Evolutionary conservation across 148 eudicot genomes (phyloP).

Genomic region (Dianthus caryophyllus): DNA sequence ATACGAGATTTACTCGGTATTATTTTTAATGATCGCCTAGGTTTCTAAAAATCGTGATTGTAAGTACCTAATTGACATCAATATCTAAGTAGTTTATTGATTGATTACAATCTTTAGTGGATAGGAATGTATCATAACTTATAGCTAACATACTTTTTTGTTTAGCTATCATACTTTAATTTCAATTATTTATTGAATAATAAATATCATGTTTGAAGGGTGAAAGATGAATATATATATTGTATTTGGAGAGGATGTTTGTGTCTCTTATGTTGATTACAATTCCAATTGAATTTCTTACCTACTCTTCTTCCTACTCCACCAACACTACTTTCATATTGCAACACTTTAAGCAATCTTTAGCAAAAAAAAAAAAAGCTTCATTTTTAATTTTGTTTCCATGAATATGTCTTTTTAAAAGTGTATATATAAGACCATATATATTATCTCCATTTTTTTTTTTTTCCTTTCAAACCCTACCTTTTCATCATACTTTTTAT

Average conservation of each 20-base stretch:
- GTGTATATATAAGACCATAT: no score
- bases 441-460: conserved; percentile 12
- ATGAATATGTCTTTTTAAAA: conserved; percentile 15
- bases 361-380: background rate
- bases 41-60: no score
- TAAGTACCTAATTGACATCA: no score
- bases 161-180: background rate
- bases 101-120: conserved; percentile 1
- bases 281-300: conserved; percentile 15
- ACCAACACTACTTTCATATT: conserved; percentile 12
- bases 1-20: no score
- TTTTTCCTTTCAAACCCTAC: conserved; percentile 1
- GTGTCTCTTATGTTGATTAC: conserved; percentile 19
- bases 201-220: conserved; percentile 18
- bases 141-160: no score
- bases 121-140: conserved; percentile 12
- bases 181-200: background rate
- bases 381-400: conserved; percentile 16
- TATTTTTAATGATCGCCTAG: no score
- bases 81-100: background rate
- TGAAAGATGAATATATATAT: conserved; percentile 16
- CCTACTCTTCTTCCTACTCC: conserved; percentile 29
- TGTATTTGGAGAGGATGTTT: conserved; percentile 18
- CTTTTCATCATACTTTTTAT: conserved; percentile 15
- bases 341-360: conserved; percentile 11